Base-by-base conservation (phyloP, 2,329 filamentous ascomycete genomes). In the Talaromyces sp. region DNA sequence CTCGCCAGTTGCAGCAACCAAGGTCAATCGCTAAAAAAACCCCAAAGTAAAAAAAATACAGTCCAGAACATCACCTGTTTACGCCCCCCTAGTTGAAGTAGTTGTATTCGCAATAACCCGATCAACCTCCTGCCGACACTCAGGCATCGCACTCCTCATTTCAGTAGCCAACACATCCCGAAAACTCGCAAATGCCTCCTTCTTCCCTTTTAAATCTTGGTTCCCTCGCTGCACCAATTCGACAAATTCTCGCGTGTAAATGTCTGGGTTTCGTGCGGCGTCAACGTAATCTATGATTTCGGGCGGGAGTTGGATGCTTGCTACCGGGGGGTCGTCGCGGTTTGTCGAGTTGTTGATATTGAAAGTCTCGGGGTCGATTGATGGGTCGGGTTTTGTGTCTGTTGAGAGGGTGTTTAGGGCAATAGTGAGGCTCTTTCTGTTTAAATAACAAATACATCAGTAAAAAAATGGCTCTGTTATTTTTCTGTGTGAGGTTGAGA, bases 161-260 rank as follows among this genome's bases (percentile, higher is more conserved):
- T 84, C 81, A 63, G 77, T 70, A 2, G 81, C 84, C 61, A 86
- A 71, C 40, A 84, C 78, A 68, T 86, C 81, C 59, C 81, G 77
- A 61, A 87, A 83, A 45, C 75, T 70, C 10, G 77, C 78, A 69
- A 84, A 86, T 1, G 83, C 84, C 64, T 84, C 78, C 57, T 76
- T 77, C 64, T 83, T 83, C 33, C 84, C 84, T 63, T 83, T 84
- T 53, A 86, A 70, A 69, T 83, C 80, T 66, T 85, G 83, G 62
- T 87, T 87, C 51, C 80, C 79, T 61, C 80, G 77, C 73, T 86
- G 84, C 8, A 84, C 82, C 28, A 82, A 74, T 70, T 87, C 84
- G 45, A 87, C 82, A 62, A 86, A 85, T 63, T 87, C 83, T 46
- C 84, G 78, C 8, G 83, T 86, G 70, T 85, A 87, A 63, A 87